phyloP scores from a whole-genome alignment of 2,329 filamentous ascomycete species.

The Domatiomyces catenatus region DNA sequence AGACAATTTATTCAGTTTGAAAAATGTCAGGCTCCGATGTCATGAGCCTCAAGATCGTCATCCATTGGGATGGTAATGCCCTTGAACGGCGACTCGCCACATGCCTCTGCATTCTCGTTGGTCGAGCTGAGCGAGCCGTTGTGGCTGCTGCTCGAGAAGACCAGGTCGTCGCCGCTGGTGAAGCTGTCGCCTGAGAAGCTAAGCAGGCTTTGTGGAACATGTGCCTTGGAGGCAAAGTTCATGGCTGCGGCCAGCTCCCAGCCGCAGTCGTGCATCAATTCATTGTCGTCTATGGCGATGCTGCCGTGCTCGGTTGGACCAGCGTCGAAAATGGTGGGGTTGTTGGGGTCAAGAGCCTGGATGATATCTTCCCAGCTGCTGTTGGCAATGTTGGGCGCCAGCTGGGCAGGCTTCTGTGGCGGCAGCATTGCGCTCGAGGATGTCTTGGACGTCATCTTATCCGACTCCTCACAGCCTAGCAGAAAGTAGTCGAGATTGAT shows the following conservation, averaged over 20 bases:
- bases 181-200: constrained; percentile 47
- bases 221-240: constrained; percentile 20
- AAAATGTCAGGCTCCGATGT: constrained; percentile 4
- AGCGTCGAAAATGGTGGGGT: constrained; percentile 7
- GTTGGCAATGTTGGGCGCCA: constrained; percentile 24
- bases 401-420: constrained; percentile 27
- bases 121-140: constrained; percentile 10
- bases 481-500: constrained; percentile 46
- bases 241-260: constrained; percentile 25
- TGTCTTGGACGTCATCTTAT: constrained; percentile 23
- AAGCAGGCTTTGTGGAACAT: constrained; percentile 37
- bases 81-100: constrained; percentile 18
- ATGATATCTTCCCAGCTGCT: constrained; percentile 73
- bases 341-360: constrained; percentile 32
- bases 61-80: constrained; percentile 24
- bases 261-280: constrained; percentile 23
- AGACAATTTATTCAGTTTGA: background rate
- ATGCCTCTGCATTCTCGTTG: constrained; percentile 3
- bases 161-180: constrained; percentile 37
- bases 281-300: constrained; percentile 18
- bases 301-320: background rate
- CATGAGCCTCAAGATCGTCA: constrained; percentile 14
- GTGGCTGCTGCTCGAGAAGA: constrained; percentile 16
- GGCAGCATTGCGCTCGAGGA: constrained; percentile 23
- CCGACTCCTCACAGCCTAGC: constrained; percentile 20